Percentiles rank a stretch among this genome's conserved stretches.
phyloP scores from a whole-genome alignment of 2,329 filamentous ascomycete species.

The Paecilomyces variotii region DNA sequence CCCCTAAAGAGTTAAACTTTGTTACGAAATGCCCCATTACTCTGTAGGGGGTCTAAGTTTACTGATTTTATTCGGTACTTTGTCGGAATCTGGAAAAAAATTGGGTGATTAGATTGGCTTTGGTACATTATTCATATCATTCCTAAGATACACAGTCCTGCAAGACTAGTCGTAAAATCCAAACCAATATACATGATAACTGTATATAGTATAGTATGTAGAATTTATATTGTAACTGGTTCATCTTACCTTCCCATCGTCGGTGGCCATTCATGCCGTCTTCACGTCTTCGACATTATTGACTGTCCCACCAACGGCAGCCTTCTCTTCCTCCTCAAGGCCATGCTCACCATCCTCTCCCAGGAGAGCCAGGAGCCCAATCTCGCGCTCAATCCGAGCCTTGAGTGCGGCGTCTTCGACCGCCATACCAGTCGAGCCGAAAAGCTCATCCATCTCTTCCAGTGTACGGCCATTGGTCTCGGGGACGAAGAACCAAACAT shows the following conservation, averaged over 20 bases:
- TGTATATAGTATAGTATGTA: neutral
- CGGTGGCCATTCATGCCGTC: neutral
- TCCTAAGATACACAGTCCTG: no score
- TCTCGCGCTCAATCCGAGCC: constrained; percentile 20
- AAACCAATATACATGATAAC: neutral
- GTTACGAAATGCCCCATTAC: no score
- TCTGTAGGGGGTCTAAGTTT: no score
- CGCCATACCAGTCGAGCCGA: constrained; percentile 20
- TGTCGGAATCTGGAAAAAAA: no score
- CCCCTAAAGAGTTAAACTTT: no score
- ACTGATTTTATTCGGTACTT: no score
- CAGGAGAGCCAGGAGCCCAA: constrained; percentile 20
- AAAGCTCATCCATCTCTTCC: constrained; percentile 27
- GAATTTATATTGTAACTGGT: neutral
- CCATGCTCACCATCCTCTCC: constrained; percentile 12
- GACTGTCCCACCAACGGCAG: neutral
- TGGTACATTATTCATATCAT: no score
- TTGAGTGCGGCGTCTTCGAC: constrained; percentile 19
- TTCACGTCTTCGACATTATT: neutral
- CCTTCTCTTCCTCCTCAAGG: neutral
- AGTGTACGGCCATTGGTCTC: constrained; percentile 26
- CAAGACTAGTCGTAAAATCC: neutral
- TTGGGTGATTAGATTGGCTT: no score
- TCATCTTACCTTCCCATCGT: neutral
- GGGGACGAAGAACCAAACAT: constrained; percentile 21